phyloP scores from a whole-genome alignment of 2,329 filamentous ascomycete species.

The Talaromyces albobiverticillius region DNA sequence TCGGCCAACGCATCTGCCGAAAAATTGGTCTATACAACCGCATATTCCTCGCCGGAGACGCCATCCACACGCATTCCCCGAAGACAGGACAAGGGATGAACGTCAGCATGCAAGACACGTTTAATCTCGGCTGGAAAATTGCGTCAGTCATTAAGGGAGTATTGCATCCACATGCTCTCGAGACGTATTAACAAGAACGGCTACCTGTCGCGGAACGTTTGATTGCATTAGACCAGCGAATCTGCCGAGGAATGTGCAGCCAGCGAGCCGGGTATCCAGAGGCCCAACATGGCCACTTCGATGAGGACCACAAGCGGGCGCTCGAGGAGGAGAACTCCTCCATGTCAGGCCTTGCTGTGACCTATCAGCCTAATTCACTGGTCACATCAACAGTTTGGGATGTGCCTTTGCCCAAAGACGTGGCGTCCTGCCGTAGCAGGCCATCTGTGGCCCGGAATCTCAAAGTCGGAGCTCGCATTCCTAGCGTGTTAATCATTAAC shows the following conservation, averaged over 20 bases:
- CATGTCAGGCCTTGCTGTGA: not conserved
- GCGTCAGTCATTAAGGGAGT: slow-evolving; percentile 26
- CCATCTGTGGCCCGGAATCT: no score
- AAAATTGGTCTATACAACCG: not conserved
- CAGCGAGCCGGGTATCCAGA: slow-evolving; percentile 46
- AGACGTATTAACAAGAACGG: slow-evolving; percentile 30
- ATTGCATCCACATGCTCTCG: slow-evolving; percentile 21
- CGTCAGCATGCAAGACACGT: slow-evolving; percentile 34
- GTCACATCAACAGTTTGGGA: not conserved
- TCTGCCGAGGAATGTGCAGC: slow-evolving; percentile 30
- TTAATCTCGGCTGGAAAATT: slow-evolving; percentile 35
- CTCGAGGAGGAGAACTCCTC: slow-evolving; percentile 28
- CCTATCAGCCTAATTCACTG: not conserved
- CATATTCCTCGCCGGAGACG: slow-evolving; percentile 9
- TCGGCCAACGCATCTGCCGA: not conserved
- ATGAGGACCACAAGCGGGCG: slow-evolving; percentile 60
- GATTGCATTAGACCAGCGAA: slow-evolving; percentile 44
- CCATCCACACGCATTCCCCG: slow-evolving; percentile 29
- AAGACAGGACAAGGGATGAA: slow-evolving; percentile 32
- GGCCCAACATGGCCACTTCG: slow-evolving; percentile 31
- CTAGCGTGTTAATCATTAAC: no score
- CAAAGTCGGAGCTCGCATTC: no score
- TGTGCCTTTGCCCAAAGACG: no score
- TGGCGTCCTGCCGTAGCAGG: no score
- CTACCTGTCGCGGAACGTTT: slow-evolving; percentile 29